Evolutionary conservation across 2,329 filamentous ascomycete genomes (phyloP), one percentile per base, ranked within the genome.

Genomic region (Claviceps fusiformis): DNA sequence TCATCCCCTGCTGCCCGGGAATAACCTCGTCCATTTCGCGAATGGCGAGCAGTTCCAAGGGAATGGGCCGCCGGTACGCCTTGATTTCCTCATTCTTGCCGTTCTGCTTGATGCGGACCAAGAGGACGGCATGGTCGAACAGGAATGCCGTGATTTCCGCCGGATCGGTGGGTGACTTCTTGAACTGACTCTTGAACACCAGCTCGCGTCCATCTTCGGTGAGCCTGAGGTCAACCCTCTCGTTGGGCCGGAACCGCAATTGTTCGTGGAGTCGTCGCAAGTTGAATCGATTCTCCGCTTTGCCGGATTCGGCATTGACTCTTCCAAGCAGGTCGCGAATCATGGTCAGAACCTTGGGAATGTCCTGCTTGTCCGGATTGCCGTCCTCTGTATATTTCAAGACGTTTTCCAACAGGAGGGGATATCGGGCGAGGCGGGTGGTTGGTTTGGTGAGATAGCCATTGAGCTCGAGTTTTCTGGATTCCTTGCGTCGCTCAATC

Each of bases 381-480:
- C 85, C 90, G 54, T 92, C 87, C 50, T 91, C 86, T 0, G 92
- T 96, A 67, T 92, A 87, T 68, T 97, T 98, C 60, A 90, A 73
- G 43, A 97, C 89, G 60, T 91, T 90, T 62, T 97, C 93, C 17
- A 98, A 76, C 13, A 98, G 76, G 43, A 98, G 75, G 4, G 93
- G 93, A 68, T 98, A 98, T 70, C 93, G 83, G 46, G 93, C 93
- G 64, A 98, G 75, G 74, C 93, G 83, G 19, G 93, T 98, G 1
- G 93, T 98, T 1, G 93, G 93, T 70, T 98, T 98, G 9, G 93
- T 98, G 53, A 98, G 76, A 66, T 98, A 98, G 62, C 93, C 93
- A 68, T 98, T 98, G 57, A 98, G 76, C 70, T 98, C 93, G 50
- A 98, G 77, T 71, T 98, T 98, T 60, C 93, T 82, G 6, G 92